Evolutionary conservation across 768 basidiomycete species (phyloP).

Genomic region (Mycena olivaceomarginata): DNA sequence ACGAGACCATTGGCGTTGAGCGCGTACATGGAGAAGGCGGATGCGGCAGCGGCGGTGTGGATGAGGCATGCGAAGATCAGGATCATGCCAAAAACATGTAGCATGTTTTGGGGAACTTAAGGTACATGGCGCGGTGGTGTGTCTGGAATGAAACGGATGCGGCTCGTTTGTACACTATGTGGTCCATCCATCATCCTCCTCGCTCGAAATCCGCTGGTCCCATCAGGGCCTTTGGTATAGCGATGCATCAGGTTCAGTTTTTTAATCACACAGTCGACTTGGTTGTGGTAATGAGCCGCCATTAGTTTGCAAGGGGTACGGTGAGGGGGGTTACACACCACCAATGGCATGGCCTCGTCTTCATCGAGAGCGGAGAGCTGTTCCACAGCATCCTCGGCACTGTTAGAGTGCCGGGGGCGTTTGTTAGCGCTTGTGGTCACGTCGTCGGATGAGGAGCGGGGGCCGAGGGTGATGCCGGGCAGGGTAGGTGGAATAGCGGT

Average conservation of each 20-base stretch:
- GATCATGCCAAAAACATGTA: constrained; percentile 13
- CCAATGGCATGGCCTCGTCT: too few relatives aligned
- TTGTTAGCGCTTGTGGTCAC: too few relatives aligned
- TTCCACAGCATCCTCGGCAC: too few relatives aligned
- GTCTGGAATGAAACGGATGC: constrained; percentile 12
- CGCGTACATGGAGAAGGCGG: neutral
- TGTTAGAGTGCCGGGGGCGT: too few relatives aligned
- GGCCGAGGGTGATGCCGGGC: too few relatives aligned
- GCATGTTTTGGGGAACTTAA: neutral
- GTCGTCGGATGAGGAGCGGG: too few relatives aligned
- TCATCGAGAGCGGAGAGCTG: too few relatives aligned
- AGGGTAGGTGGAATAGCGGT: too few relatives aligned
- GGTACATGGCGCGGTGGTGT: neutral
- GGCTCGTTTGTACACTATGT: neutral
- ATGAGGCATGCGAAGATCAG: neutral
- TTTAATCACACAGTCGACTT: neutral
- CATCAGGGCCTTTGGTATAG: constrained; percentile 28
- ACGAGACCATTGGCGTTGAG: constrained; percentile 25
- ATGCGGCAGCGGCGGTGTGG: neutral
- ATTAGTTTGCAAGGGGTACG: neutral
- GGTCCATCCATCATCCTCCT: neutral
- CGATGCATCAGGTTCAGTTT: neutral
- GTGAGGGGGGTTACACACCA: neutral
- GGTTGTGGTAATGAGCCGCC: neutral
- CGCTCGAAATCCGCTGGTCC: constrained; percentile 14